Evolutionary conservation across 345 rosid genomes (phyloP).

Genomic region (Sisymbrium altissimum): DNA sequence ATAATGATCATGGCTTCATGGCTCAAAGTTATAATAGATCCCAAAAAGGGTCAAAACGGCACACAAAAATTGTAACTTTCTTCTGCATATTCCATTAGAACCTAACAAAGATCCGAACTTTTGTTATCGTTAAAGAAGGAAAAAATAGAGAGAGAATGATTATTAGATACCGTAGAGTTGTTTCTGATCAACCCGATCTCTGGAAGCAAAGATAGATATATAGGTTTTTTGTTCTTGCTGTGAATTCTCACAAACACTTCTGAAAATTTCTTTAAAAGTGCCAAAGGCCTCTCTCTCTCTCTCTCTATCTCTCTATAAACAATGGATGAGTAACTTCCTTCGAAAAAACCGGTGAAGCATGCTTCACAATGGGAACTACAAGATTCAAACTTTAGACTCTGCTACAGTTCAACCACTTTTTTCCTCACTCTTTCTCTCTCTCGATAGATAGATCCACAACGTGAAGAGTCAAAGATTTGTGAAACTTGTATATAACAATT

Average conservation of each 20-base stretch:
- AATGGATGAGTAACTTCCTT: slow-evolving; percentile 27
- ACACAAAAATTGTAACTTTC: slow-evolving; percentile 11
- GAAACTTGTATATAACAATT: slow-evolving; percentile 32
- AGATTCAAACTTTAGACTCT: slow-evolving; percentile 25
- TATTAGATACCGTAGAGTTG: slow-evolving; percentile 19
- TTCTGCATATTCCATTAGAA: slow-evolving; percentile 29
- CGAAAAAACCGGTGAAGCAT: slow-evolving; percentile 26
- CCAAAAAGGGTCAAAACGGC: neutral
- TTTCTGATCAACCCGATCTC: slow-evolving; percentile 6
- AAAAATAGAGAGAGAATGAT: neutral
- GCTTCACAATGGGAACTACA: slow-evolving; percentile 15
- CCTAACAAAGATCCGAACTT: slow-evolving; percentile 25
- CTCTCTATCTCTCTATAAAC: slow-evolving; percentile 15
- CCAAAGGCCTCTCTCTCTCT: neutral
- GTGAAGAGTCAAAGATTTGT: slow-evolving; percentile 35
- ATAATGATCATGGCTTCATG: neutral
- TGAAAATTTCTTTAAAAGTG: slow-evolving; percentile 2
- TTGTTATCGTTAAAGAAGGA: neutral
- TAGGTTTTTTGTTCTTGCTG: slow-evolving; percentile 1
- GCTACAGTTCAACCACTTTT: slow-evolving; percentile 27
- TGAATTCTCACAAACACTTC: slow-evolving; percentile 21
- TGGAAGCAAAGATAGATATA: slow-evolving; percentile 14
- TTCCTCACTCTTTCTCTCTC: slow-evolving; percentile 13
- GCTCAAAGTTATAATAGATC: neutral
- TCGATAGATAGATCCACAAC: slow-evolving; percentile 27